These are phyloP conservation scores for Metschnikowia baotianmanensis DNA, from an alignment of 805 yeast species.

Conservation along the genomic window DNA sequence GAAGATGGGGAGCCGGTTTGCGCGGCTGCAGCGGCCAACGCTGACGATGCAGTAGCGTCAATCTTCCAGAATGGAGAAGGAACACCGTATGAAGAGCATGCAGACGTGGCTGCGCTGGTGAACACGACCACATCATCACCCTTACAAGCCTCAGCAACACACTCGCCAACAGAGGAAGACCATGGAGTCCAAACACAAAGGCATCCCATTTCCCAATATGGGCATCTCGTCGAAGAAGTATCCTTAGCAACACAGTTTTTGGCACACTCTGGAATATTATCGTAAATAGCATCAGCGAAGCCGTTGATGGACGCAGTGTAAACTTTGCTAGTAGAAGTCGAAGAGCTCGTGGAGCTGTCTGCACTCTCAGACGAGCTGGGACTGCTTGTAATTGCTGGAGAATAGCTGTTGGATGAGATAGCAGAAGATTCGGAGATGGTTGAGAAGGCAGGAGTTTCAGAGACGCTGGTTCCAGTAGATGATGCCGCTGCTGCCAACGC, in stretches of 20 bases:
- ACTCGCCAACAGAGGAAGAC: constrained; percentile 12
- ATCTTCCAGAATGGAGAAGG: constrained; percentile 22
- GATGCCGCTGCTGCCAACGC: constrained; percentile 7
- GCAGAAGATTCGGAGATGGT: constrained; percentile 35
- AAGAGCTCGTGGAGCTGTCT: neutral
- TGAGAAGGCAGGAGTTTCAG: constrained; percentile 21
- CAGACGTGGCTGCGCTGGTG: constrained; percentile 12
- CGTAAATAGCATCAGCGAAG: constrained; percentile 14
- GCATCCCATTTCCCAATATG: constrained; percentile 19
- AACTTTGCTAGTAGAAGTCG: neutral
- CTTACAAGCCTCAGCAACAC: constrained; percentile 13
- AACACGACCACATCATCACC: constrained; percentile 12
- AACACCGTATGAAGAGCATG: constrained; percentile 13
- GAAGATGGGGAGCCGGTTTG: neutral
- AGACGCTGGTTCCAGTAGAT: too few relatives aligned
- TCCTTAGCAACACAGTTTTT: constrained; percentile 9
- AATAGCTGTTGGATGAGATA: constrained; percentile 9
- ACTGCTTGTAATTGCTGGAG: constrained; percentile 8
- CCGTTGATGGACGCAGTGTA: constrained; percentile 15
- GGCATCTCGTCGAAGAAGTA: constrained; percentile 12
- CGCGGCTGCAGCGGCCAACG: constrained; percentile 8
- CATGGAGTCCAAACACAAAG: constrained; percentile 16
- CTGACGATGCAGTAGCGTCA: constrained; percentile 6
- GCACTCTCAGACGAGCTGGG: constrained; percentile 1
- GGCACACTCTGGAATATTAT: constrained; percentile 14